These are phyloP conservation scores for Talaromyces sp. DNA, from an alignment of 2,329 filamentous ascomycete species.

Conservation along the genomic window DNA sequence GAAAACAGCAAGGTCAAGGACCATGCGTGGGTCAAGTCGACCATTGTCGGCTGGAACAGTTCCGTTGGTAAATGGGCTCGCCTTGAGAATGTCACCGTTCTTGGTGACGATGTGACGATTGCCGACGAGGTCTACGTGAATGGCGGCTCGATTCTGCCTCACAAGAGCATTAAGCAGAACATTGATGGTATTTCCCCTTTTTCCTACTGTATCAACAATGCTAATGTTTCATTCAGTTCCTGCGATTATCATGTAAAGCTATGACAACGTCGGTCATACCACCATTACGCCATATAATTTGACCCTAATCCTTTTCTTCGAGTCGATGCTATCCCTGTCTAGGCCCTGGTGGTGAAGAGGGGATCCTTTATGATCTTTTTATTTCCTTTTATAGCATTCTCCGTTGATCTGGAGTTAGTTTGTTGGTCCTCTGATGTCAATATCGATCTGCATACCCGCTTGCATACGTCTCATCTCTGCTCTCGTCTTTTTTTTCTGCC, in stretches of 20 bases:
- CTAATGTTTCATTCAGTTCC: constrained; percentile 29
- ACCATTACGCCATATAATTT: not conserved
- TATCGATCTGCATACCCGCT: constrained; percentile 1
- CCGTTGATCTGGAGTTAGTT: not conserved
- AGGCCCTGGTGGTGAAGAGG: constrained; percentile 11
- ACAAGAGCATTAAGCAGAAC: constrained; percentile 99
- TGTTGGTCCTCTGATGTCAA: not conserved
- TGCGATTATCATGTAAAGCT: constrained; percentile 45
- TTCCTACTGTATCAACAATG: not conserved
- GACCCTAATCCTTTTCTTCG: not conserved
- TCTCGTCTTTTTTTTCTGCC: not conserved
- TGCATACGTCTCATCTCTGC: not conserved
- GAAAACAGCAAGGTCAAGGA: constrained; percentile 93
- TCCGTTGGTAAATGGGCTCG: constrained; percentile 92
- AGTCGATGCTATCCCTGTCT: constrained; percentile 4
- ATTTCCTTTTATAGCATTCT: not conserved
- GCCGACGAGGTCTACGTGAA: constrained; percentile 99
- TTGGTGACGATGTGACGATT: constrained; percentile 96
- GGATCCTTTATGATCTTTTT: not conserved
- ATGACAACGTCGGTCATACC: not conserved
- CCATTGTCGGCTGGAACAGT: constrained; percentile 98
- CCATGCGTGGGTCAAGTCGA: constrained; percentile 97
- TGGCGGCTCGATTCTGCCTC: constrained; percentile 86
- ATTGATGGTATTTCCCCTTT: constrained; percentile 63
- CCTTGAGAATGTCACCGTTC: constrained; percentile 94